A percentile compares a stretch with the other conserved stretches of the same genome.
phyloP scores from a whole-genome alignment of 1,284 basidiomycete species.

The Hymenochaete sp. region DNA sequence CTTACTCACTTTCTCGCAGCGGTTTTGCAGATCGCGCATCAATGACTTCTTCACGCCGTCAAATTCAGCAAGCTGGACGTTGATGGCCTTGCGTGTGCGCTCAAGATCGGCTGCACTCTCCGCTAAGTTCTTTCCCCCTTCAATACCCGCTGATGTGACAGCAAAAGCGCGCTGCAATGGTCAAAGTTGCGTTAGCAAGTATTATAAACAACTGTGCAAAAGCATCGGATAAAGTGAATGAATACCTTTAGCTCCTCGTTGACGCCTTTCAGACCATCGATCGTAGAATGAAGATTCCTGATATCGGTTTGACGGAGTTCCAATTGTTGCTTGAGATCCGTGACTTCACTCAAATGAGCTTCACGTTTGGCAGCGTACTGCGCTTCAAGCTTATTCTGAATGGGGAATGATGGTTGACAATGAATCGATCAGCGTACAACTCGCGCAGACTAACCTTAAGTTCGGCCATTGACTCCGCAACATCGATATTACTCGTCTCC shows the following conservation, averaged over 20 bases:
- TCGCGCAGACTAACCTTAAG: constrained; percentile 61
- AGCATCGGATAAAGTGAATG: not conserved
- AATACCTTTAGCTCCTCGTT: constrained; percentile 95
- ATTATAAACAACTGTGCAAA: constrained; percentile 4
- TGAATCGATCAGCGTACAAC: constrained; percentile 14
- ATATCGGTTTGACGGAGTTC: constrained; percentile 85
- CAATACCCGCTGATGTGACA: constrained; percentile 91
- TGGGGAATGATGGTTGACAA: constrained; percentile 15
- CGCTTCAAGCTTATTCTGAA: constrained; percentile 83
- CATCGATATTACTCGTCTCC: constrained; percentile 70
- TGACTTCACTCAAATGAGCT: constrained; percentile 77
- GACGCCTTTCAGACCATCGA: constrained; percentile 91
- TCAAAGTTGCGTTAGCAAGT: constrained; percentile 17
- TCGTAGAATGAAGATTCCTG: constrained; percentile 73
- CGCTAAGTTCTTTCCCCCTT: constrained; percentile 92
- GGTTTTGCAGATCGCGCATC: constrained; percentile 98
- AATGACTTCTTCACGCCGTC: constrained; percentile 98
- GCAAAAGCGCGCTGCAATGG: constrained; percentile 80
- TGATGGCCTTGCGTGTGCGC: constrained; percentile 92
- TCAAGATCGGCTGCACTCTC: constrained; percentile 97
- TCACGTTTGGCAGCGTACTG: constrained; percentile 92
- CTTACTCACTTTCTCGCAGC: constrained; percentile 87
- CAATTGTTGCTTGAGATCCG: constrained; percentile 87
- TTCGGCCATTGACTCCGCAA: constrained; percentile 77
- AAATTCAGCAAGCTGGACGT: constrained; percentile 95